Evolutionary conservation across 2,329 filamentous ascomycete species (phyloP).

Genomic region (Hymenoscyphus occultus): DNA sequence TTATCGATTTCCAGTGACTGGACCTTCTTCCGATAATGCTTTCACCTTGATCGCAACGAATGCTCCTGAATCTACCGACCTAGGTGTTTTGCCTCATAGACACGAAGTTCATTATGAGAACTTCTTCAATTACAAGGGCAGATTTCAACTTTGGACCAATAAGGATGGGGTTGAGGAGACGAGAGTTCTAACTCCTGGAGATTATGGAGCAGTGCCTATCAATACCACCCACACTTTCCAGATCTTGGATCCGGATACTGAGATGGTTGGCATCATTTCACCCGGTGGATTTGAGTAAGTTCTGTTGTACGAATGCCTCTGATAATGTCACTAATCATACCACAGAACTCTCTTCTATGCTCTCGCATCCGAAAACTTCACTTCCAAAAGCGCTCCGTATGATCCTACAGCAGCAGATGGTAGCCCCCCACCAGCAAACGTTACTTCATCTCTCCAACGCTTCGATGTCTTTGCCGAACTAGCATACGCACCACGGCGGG

Average conservation of each 20-base stretch:
- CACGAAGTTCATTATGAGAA: constrained; percentile 46
- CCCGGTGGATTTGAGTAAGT: constrained; percentile 48
- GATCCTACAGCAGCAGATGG: constrained; percentile 30
- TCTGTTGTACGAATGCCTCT: neutral
- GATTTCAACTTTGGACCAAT: constrained; percentile 45
- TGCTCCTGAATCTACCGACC: constrained; percentile 37
- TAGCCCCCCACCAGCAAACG: constrained; percentile 23
- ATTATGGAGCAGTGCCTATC: constrained; percentile 45
- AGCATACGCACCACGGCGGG: constrained; percentile 40
- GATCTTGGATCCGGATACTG: constrained; percentile 46
- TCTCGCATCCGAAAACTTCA: constrained; percentile 38
- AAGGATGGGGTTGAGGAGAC: constrained; percentile 35
- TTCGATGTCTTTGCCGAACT: constrained; percentile 46
- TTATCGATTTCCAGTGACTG: constrained; percentile 45
- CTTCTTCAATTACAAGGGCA: constrained; percentile 45
- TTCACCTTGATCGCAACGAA: constrained; percentile 46
- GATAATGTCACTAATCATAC: neutral
- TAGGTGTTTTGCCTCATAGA: constrained; percentile 45
- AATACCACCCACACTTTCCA: constrained; percentile 49
- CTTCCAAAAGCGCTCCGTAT: constrained; percentile 39
- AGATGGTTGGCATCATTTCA: constrained; percentile 45
- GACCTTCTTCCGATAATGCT: constrained; percentile 43
- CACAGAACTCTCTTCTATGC: constrained; percentile 41
- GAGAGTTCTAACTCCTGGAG: constrained; percentile 43
- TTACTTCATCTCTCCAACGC: constrained; percentile 39